Conservation (phyloP, 192 early-diverging fungal genomes). For the Thamnidium elegans region DNA sequence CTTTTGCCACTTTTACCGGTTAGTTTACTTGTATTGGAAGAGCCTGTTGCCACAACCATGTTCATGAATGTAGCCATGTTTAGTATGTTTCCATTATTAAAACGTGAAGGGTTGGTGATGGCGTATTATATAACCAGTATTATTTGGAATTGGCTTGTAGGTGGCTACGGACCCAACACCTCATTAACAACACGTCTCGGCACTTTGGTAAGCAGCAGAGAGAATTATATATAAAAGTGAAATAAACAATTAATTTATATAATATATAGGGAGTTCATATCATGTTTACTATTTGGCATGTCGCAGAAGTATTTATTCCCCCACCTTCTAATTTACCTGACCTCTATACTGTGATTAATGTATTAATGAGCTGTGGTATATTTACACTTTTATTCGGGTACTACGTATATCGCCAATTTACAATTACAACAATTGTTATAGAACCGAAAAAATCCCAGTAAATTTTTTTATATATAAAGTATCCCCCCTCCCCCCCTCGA, state of each 20-base stretch:
- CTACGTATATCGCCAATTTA: constrained; percentile 70
- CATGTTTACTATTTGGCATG: constrained; percentile 55
- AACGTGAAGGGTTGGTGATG: constrained; percentile 66
- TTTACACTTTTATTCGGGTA: constrained; percentile 69
- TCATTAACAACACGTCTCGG: not conserved
- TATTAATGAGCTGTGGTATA: constrained; percentile 59
- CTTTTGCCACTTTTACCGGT: constrained; percentile 80
- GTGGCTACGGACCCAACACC: constrained; percentile 2
- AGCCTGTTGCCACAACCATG: constrained; percentile 55
- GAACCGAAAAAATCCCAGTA: too few species aligned
- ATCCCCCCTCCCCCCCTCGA: too few species aligned
- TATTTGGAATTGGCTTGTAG: constrained; percentile 73
- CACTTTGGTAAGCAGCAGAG: not conserved
- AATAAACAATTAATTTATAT: constrained; percentile 1
- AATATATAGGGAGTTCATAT: constrained; percentile 35
- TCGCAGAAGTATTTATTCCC: constrained; percentile 53
- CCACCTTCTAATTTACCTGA: constrained; percentile 77
- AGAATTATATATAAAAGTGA: not conserved
- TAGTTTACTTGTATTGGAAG: constrained; percentile 69
- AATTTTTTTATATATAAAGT: too few species aligned
- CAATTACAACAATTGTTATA: too few species aligned
- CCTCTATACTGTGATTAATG: constrained; percentile 78
- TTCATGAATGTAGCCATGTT: constrained; percentile 84
- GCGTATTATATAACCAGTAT: constrained; percentile 67
- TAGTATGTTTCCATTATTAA: constrained; percentile 87